A percentile compares a stretch with the other conserved stretches of the same genome.
Conservation (phyloP, 352 stramenopile genomes). For the Pythium plurisporium region DNA sequence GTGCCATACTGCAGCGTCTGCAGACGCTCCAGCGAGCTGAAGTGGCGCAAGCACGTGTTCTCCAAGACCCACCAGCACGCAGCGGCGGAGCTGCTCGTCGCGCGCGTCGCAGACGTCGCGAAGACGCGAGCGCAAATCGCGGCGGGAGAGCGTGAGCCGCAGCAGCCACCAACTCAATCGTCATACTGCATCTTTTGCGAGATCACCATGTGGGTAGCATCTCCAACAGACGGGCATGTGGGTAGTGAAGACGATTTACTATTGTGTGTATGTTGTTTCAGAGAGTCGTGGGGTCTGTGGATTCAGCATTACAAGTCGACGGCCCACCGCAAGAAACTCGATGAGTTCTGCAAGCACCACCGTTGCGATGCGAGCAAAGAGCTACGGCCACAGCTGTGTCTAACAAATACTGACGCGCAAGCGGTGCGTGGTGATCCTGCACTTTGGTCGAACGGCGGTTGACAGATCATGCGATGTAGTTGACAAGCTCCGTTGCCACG, state of each 20-base stretch:
- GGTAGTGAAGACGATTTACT: not conserved
- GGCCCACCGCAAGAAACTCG: slow-evolving; percentile 32
- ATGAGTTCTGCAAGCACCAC: slow-evolving; percentile 49
- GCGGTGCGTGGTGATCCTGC: slow-evolving; percentile 35
- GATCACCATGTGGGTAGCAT: slow-evolving; percentile 13
- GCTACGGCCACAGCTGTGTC: slow-evolving; percentile 33
- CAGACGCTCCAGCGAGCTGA: slow-evolving; percentile 50
- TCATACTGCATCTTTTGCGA: slow-evolving; percentile 43
- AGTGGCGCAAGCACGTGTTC: slow-evolving; percentile 72
- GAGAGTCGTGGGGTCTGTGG: slow-evolving; percentile 14
- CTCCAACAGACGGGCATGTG: not conserved
- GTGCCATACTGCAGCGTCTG: slow-evolving; percentile 52
- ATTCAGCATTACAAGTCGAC: slow-evolving; percentile 38
- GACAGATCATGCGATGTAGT: not conserved
- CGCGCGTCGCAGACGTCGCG: slow-evolving; percentile 24
- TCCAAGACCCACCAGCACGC: slow-evolving; percentile 46
- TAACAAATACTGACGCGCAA: slow-evolving; percentile 20
- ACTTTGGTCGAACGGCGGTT: too few relatives aligned
- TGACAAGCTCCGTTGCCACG: not conserved
- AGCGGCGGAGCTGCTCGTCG: slow-evolving; percentile 35
- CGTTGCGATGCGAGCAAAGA: slow-evolving; percentile 46
- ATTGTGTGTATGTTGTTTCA: not conserved
- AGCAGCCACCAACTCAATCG: not conserved
- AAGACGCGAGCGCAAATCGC: not conserved
- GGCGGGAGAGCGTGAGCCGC: not conserved